Percentiles rank a stretch among this genome's conserved stretches.
These are phyloP conservation scores for Cocos nucifera DNA, from an alignment of 176 grass and related monocot genomes.

Conservation along the genomic window DNA sequence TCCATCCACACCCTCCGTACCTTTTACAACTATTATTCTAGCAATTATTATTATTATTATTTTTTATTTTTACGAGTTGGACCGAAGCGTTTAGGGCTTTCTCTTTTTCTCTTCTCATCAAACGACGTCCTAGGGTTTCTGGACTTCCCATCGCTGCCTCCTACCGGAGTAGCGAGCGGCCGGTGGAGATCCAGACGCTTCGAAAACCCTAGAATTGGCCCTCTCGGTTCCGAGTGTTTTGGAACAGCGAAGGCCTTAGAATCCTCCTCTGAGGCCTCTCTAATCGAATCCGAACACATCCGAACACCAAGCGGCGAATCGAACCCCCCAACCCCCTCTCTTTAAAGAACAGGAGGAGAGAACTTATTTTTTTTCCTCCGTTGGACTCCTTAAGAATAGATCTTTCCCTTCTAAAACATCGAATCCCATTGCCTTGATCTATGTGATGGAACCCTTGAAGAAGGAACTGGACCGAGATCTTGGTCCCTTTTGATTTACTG, in stretches of 20 bases:
- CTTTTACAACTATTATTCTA: no score
- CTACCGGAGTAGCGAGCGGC: background rate
- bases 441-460: background rate
- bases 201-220: background rate
- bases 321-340: background rate
- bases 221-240: background rate
- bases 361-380: no score
- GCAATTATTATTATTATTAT: no score
- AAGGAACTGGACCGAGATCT: slow-evolving; percentile 6
- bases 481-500: background rate
- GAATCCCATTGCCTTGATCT: background rate
- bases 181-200: background rate
- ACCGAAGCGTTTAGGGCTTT: no score
- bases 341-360: background rate
- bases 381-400: background rate
- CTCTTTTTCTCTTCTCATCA: accelerated
- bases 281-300: background rate
- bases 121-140: no score
- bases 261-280: background rate
- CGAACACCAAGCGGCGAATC: background rate
- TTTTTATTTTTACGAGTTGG: no score
- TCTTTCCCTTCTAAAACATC: background rate
- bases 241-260: background rate
- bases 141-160: no score
- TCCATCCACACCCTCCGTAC: no score